Conservation (phyloP, 768 basidiomycete species). For the Pleurotus citrinopileatus region DNA sequence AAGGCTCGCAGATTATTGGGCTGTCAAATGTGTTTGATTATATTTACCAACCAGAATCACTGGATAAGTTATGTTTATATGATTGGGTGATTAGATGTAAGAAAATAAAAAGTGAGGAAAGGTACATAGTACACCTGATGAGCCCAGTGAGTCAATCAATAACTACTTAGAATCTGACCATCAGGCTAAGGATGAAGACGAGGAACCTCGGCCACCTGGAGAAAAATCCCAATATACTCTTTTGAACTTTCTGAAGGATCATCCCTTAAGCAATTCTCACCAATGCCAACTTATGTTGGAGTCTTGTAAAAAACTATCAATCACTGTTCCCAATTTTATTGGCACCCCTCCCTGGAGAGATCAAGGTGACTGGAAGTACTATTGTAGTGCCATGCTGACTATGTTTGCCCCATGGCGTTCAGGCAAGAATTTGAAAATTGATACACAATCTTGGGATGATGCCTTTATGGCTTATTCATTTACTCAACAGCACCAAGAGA, state of each 20-base stretch:
- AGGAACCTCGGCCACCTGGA: no score
- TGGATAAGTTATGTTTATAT: constrained; percentile 23
- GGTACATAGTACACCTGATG: no score
- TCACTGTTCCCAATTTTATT: constrained; percentile 25
- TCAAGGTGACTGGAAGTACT: constrained; percentile 28
- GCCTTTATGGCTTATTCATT: constrained; percentile 16
- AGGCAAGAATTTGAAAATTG: constrained; percentile 22
- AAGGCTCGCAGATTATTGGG: no score
- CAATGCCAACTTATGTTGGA: no score
- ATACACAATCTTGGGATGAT: constrained; percentile 19
- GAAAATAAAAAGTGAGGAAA: constrained; percentile 9
- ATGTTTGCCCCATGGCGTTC: constrained; percentile 31
- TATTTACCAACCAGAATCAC: constrained; percentile 19
- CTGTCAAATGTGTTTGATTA: constrained; percentile 24
- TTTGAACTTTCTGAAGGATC: no score
- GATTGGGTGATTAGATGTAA: constrained; percentile 21
- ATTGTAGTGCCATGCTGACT: constrained; percentile 29
- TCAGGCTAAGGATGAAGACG: no score
- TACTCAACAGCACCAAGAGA: constrained; percentile 12
- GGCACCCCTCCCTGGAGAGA: constrained; percentile 27
- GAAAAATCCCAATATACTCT: no score
- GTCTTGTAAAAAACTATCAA: no score
- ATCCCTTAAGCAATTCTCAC: no score
- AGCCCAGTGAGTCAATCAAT: no score
- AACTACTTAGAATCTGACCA: no score